A percentile compares a stretch with the other conserved stretches of the same genome.
Evolutionary conservation across 192 early-diverging fungal genomes (phyloP).

Genomic region (Mortierella claussenii): DNA sequence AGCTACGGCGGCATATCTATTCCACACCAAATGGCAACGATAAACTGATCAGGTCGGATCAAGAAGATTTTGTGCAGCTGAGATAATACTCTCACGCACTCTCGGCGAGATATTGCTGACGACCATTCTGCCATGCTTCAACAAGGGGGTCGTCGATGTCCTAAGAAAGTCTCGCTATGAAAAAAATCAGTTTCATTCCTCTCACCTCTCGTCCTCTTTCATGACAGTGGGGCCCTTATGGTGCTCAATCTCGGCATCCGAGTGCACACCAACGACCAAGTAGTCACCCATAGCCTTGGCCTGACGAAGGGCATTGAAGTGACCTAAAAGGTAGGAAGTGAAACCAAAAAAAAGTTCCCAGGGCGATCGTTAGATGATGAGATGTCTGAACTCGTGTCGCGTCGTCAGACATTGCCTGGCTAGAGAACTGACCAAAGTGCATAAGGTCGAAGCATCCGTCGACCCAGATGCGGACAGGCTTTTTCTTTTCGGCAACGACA

Average conservation of each 20-base stretch:
- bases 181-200: background rate
- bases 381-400: too few species aligned
- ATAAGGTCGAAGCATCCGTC: slow-evolving; percentile 98
- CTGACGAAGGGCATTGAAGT: slow-evolving; percentile 97
- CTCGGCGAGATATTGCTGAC: too few species aligned
- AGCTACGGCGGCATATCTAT: slow-evolving; percentile 91
- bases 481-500: slow-evolving; percentile 36
- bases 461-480: slow-evolving; percentile 74
- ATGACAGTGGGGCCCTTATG: slow-evolving; percentile 98
- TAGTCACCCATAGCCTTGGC: slow-evolving; percentile 96
- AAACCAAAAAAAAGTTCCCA: background rate
- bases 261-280: slow-evolving; percentile 96
- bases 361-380: slow-evolving; percentile 24
- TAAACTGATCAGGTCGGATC: too few species aligned
- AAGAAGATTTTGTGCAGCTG: too few species aligned
- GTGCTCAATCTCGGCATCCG: slow-evolving; percentile 89
- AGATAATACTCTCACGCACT: slow-evolving; percentile 14
- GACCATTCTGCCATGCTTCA: too few species aligned
- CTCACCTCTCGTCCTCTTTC: slow-evolving; percentile 92
- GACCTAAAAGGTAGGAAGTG: slow-evolving; percentile 50
- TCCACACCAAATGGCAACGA: too few species aligned
- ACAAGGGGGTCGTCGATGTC: too few species aligned
- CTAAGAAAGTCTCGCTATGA: too few species aligned
- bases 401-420: too few species aligned
- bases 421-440: slow-evolving; percentile 79